Conservation (phyloP, 768 basidiomycete species). For the Solioccasus polychromus region DNA sequence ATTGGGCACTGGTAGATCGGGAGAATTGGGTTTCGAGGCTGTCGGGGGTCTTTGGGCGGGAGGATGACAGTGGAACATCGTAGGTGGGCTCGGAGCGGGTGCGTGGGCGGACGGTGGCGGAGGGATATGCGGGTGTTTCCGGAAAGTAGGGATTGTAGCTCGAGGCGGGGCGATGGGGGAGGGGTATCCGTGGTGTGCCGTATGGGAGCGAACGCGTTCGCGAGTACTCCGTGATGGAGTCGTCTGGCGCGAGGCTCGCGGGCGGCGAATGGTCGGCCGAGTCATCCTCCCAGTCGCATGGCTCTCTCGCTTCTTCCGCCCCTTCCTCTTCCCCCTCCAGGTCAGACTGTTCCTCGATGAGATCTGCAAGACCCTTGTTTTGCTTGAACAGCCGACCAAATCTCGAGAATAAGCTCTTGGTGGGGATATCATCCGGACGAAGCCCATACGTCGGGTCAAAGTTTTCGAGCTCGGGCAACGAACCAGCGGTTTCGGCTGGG, state of each 20-base stretch:
- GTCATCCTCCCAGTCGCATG: constrained; percentile 75
- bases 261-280: constrained; percentile 45
- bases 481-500: constrained; percentile 22
- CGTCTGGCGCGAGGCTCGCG: constrained; percentile 41
- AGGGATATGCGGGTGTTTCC: constrained; percentile 1
- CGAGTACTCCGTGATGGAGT: constrained; percentile 58
- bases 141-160: constrained; percentile 16
- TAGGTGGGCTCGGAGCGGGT: constrained; percentile 17
- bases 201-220: constrained; percentile 8
- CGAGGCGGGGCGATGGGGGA: constrained; percentile 21
- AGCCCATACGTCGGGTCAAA: constrained; percentile 97
- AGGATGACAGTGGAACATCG: constrained; percentile 23
- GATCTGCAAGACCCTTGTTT: constrained; percentile 71
- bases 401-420: constrained; percentile 75
- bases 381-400: constrained; percentile 73
- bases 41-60: constrained; percentile 46
- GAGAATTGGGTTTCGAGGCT: constrained; percentile 51
- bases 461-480: constrained; percentile 60
- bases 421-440: constrained; percentile 86
- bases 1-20: constrained; percentile 44
- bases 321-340: constrained; percentile 39
- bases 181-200: constrained; percentile 7
- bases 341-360: constrained; percentile 61
- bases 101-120: constrained; percentile 1
- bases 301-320: constrained; percentile 32